A percentile compares a stretch with the other conserved stretches of the same genome.
Evolutionary conservation across 805 yeast genomes (phyloP).

Genomic region (Zygosaccharomyces lentus): DNA sequence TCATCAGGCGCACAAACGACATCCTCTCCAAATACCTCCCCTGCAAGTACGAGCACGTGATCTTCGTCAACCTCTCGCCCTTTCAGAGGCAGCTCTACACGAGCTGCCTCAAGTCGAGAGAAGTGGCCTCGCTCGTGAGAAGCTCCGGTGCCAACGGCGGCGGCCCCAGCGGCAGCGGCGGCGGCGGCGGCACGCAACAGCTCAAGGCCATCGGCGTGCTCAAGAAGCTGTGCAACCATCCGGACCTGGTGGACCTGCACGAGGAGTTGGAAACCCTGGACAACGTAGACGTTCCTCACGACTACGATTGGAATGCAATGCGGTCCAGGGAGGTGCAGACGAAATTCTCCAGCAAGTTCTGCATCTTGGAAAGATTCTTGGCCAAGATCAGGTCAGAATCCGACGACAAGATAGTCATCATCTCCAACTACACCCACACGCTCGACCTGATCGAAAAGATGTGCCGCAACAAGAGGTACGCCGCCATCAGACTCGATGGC

Average conservation of each 20-base stretch:
- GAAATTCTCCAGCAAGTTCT: slow-evolving; percentile 81
- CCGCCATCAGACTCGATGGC: slow-evolving; percentile 82
- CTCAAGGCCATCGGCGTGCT: slow-evolving; percentile 83
- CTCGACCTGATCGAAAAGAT: slow-evolving; percentile 82
- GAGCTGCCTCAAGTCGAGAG: slow-evolving; percentile 75
- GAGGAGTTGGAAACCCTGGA: slow-evolving; percentile 65
- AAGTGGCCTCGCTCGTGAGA: slow-evolving; percentile 52
- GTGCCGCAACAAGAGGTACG: slow-evolving; percentile 74
- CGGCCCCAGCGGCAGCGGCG: slow-evolving; percentile 19
- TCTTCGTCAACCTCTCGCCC: slow-evolving; percentile 80
- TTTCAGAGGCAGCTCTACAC: slow-evolving; percentile 69
- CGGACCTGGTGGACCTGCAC: slow-evolving; percentile 73
- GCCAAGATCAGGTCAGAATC: slow-evolving; percentile 73
- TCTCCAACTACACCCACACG: slow-evolving; percentile 93
- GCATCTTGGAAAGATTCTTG: slow-evolving; percentile 79
- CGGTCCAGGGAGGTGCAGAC: slow-evolving; percentile 58
- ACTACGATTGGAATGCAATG: slow-evolving; percentile 41
- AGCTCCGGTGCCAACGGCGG: slow-evolving; percentile 16
- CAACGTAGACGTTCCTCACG: slow-evolving; percentile 59
- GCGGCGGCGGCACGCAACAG: slow-evolving; percentile 54
- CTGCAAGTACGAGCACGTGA: slow-evolving; percentile 92
- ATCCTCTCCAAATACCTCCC: slow-evolving; percentile 91
- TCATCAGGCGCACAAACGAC: slow-evolving; percentile 93
- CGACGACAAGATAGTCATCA: slow-evolving; percentile 89
- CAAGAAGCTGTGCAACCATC: slow-evolving; percentile 92